These are phyloP conservation scores for Salicornia ramosissima DNA, from an alignment of 148 eudicot genomes.

Conservation along the genomic window DNA sequence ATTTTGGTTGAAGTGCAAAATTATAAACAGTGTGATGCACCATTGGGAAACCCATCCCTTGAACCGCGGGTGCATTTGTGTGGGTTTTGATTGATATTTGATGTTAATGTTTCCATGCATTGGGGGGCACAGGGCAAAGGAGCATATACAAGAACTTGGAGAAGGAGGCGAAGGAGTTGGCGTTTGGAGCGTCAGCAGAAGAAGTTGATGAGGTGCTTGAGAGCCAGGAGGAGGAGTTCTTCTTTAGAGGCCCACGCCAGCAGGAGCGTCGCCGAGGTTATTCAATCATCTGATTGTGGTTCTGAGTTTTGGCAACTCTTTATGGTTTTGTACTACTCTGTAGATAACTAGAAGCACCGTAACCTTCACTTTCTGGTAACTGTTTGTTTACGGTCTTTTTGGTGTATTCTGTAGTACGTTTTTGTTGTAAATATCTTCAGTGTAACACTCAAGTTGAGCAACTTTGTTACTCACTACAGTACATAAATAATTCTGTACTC, in stretches of 20 bases:
- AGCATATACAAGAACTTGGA: slow-evolving; percentile 53
- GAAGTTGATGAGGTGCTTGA: slow-evolving; percentile 49
- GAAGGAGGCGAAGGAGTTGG: slow-evolving; percentile 63
- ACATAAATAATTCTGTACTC: slow-evolving; percentile 15
- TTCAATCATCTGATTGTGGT: slow-evolving; percentile 16
- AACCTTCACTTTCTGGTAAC: slow-evolving; percentile 5
- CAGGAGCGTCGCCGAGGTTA: slow-evolving; percentile 25
- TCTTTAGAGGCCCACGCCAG: slow-evolving; percentile 51
- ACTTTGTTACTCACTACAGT: background rate
- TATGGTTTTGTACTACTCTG: too few relatives aligned
- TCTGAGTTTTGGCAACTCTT: too few relatives aligned
- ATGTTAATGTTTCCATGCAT: background rate
- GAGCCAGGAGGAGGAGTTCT: slow-evolving; percentile 53
- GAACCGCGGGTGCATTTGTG: too few relatives aligned
- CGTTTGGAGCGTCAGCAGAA: slow-evolving; percentile 40
- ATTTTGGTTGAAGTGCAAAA: too few relatives aligned
- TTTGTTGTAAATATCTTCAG: slow-evolving; percentile 5
- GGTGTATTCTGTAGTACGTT: background rate
- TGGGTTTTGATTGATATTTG: too few relatives aligned
- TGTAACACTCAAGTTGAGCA: background rate
- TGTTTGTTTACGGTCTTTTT: too few relatives aligned
- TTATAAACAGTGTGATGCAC: too few relatives aligned
- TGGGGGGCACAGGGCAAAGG: slow-evolving; percentile 35
- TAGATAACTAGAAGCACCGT: too few relatives aligned
- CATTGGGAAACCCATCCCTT: too few relatives aligned